Evolutionary conservation across 306 rosid species (phyloP).

Genomic region (Vigna radiata): DNA sequence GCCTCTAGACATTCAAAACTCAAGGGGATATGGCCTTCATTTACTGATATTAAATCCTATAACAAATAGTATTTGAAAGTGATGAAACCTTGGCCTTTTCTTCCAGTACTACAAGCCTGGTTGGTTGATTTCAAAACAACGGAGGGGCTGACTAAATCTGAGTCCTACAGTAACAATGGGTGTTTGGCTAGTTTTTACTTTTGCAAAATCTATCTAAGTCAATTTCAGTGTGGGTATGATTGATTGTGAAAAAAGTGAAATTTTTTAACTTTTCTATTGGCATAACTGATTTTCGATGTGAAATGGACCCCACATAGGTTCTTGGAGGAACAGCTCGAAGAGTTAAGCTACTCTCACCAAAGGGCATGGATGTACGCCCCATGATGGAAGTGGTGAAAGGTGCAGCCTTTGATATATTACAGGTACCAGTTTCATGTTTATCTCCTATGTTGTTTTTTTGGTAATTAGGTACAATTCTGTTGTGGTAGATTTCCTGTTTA

Average conservation of each 20-base stretch:
- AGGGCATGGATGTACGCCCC: slow-evolving; percentile 97
- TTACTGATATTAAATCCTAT: not conserved
- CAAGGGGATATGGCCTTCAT: not conserved
- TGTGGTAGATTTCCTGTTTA: slow-evolving; percentile 11
- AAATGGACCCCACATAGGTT: slow-evolving; percentile 54
- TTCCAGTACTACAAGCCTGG: slow-evolving; percentile 4
- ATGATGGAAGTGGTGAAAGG: slow-evolving; percentile 99
- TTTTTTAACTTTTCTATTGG: not conserved
- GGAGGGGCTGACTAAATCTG: not conserved
- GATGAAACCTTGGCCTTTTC: slow-evolving; percentile 5
- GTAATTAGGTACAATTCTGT: slow-evolving; percentile 8
- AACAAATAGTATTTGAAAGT: slow-evolving; percentile 10
- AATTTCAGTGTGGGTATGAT: not conserved
- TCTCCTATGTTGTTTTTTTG: slow-evolving; percentile 22
- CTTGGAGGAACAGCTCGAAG: slow-evolving; percentile 94
- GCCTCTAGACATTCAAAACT: slow-evolving; percentile 21
- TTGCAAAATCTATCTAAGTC: not conserved
- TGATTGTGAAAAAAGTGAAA: not conserved
- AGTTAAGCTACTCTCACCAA: slow-evolving; percentile 86
- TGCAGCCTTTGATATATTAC: slow-evolving; percentile 91
- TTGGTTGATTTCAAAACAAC: not conserved
- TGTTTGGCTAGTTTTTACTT: not conserved
- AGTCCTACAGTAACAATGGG: not conserved
- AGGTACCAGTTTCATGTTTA: slow-evolving; percentile 56
- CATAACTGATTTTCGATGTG: slow-evolving; percentile 16